These are phyloP conservation scores for Flaveria robusta DNA, from an alignment of 129 eudicot species.

Conservation along the genomic window DNA sequence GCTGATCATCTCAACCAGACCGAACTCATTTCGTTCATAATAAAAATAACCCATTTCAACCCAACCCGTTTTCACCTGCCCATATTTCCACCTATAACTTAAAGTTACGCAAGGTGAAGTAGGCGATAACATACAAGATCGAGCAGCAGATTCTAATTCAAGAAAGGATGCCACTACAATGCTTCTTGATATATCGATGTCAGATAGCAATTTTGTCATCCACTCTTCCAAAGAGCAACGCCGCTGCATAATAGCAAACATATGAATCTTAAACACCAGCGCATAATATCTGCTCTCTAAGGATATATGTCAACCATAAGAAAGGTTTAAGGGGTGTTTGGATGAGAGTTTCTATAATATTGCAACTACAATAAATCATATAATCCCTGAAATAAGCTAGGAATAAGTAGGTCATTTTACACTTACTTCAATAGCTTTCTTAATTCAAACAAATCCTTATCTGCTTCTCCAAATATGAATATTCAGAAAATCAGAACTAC, in stretches of 20 bases:
- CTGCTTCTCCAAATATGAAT: neutral
- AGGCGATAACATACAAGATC: slow-evolving; percentile 70
- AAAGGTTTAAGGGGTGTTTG: neutral
- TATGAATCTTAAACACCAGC: slow-evolving; percentile 3
- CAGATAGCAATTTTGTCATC: slow-evolving; percentile 87
- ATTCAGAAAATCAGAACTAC: neutral
- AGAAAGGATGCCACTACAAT: slow-evolving; percentile 89
- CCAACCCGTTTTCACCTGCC: neutral
- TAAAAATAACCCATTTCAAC: neutral
- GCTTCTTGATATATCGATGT: slow-evolving; percentile 87
- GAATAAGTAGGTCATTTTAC: neutral
- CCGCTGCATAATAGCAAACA: slow-evolving; percentile 52
- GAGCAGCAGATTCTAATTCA: slow-evolving; percentile 95
- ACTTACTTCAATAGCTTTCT: neutral
- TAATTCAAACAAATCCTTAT: neutral
- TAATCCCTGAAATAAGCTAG: neutral
- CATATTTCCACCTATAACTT: slow-evolving; percentile 6
- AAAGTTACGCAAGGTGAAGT: slow-evolving; percentile 24
- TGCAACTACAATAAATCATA: neutral
- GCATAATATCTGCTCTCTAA: neutral
- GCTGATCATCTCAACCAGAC: neutral
- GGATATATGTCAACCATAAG: neutral
- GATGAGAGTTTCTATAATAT: neutral
- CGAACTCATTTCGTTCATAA: neutral
- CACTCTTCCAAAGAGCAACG: slow-evolving; percentile 86